phyloP scores from a whole-genome alignment of 805 yeast genomes.

The Huiozyma sinensis region DNA sequence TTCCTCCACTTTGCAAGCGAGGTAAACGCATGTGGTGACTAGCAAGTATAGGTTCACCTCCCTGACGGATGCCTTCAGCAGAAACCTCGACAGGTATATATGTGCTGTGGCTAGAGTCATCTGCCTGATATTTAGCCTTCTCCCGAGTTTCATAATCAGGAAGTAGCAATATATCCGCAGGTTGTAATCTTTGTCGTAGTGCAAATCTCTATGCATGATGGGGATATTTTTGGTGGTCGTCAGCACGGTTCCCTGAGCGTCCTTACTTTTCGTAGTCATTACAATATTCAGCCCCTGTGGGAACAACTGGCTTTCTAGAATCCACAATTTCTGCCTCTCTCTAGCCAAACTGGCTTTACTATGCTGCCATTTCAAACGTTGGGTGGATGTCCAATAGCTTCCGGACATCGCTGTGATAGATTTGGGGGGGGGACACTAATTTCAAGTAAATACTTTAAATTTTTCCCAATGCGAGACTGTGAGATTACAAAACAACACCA shows the following conservation, averaged over 20 bases:
- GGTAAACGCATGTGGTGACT: slow-evolving; percentile 75
- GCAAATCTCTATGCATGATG: slow-evolving; percentile 32
- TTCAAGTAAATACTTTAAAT: not conserved
- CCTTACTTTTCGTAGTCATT: slow-evolving; percentile 22
- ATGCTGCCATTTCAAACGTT: slow-evolving; percentile 71
- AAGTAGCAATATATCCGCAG: slow-evolving; percentile 73
- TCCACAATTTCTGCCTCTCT: slow-evolving; percentile 34
- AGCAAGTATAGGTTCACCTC: slow-evolving; percentile 77
- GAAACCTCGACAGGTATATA: slow-evolving; percentile 68
- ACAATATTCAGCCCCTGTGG: slow-evolving; percentile 27
- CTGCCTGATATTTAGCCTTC: slow-evolving; percentile 69
- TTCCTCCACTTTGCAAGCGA: slow-evolving; percentile 91
- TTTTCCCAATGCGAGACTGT: not conserved
- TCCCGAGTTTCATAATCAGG: slow-evolving; percentile 63
- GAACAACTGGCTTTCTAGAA: slow-evolving; percentile 28
- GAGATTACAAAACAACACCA: not conserved
- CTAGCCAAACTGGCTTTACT: slow-evolving; percentile 46
- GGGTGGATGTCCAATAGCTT: slow-evolving; percentile 80
- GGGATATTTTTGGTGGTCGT: slow-evolving; percentile 32
- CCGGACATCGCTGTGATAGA: slow-evolving; percentile 44
- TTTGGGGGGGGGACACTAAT: too few relatives aligned
- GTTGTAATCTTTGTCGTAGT: slow-evolving; percentile 41
- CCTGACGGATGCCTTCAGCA: slow-evolving; percentile 57
- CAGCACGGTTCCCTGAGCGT: not conserved
- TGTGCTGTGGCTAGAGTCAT: slow-evolving; percentile 84